phyloP scores from a whole-genome alignment of 1,284 basidiomycete genomes.

The Cystobasidiaceae sp. region DNA sequence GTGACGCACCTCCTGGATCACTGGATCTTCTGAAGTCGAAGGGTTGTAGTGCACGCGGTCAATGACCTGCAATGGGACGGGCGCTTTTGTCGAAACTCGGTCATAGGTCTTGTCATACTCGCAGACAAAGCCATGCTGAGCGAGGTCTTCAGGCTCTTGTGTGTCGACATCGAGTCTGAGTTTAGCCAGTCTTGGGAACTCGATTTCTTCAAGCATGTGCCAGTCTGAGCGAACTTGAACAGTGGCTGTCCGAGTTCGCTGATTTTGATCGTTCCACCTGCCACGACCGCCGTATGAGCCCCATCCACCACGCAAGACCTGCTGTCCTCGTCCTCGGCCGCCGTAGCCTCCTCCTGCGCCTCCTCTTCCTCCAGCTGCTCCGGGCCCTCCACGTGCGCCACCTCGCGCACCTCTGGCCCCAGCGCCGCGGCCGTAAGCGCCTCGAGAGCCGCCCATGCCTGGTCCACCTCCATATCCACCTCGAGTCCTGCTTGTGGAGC shows the following conservation, averaged over 20 bases:
- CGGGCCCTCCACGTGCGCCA: slow-evolving; percentile 26
- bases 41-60: slow-evolving; percentile 97
- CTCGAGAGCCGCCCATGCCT: not conserved
- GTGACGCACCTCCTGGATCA: slow-evolving; percentile 71
- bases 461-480: not conserved
- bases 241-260: slow-evolving; percentile 86
- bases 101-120: slow-evolving; percentile 95
- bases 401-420: slow-evolving; percentile 35
- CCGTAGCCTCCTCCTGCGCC: slow-evolving; percentile 40
- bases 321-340: slow-evolving; percentile 44
- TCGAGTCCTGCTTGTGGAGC: no score
- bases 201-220: slow-evolving; percentile 93
- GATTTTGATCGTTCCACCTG: slow-evolving; percentile 74
- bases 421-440: slow-evolving; percentile 3
- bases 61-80: slow-evolving; percentile 80
- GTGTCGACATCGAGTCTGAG: slow-evolving; percentile 76
- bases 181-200: slow-evolving; percentile 88
- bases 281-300: slow-evolving; percentile 30
- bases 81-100: slow-evolving; percentile 87
- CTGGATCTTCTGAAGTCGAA: slow-evolving; percentile 93
- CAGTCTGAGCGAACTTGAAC: slow-evolving; percentile 88
- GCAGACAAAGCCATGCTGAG: slow-evolving; percentile 81
- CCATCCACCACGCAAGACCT: slow-evolving; percentile 41
- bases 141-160: slow-evolving; percentile 74
- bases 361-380: slow-evolving; percentile 24